Conservation (phyloP, 2,329 filamentous ascomycete species). For the Cladosporium halotolerans region DNA sequence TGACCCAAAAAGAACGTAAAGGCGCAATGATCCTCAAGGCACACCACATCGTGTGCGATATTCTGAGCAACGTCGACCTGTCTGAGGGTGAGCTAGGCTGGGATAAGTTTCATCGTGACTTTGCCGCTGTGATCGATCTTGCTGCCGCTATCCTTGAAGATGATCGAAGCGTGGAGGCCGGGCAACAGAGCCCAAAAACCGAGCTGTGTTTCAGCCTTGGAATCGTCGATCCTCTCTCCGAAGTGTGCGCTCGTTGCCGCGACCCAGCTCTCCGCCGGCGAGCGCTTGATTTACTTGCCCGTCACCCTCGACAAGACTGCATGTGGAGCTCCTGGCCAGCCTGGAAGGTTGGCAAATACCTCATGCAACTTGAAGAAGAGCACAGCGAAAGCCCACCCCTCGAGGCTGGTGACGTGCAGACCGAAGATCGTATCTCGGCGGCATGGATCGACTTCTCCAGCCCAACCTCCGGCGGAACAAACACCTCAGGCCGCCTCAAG, state of each 20-base stretch:
- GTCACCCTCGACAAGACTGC: conserved; percentile 20
- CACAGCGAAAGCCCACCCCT: conserved; percentile 10
- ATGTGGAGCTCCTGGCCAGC: conserved; percentile 22
- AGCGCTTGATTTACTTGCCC: conserved; percentile 20
- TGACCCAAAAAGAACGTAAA: conserved; percentile 16
- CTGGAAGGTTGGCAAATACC: conserved; percentile 23
- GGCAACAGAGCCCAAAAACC: conserved; percentile 10
- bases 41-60: conserved; percentile 21
- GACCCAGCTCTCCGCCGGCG: conserved; percentile 17
- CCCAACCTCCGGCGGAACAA: not conserved
- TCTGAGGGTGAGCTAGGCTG: conserved; percentile 19
- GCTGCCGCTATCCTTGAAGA: conserved; percentile 17
- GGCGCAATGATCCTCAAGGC: conserved; percentile 22
- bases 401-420: conserved; percentile 13
- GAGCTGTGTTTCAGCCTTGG: conserved; percentile 18
- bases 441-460: conserved; percentile 19
- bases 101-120: conserved; percentile 18
- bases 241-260: conserved; percentile 21
- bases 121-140: conserved; percentile 21
- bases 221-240: conserved; percentile 21
- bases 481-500: conserved; percentile 2
- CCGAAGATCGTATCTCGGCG: conserved; percentile 14
- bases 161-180: not conserved
- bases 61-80: conserved; percentile 19
- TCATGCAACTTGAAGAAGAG: conserved; percentile 19